These are phyloP conservation scores for Dendrobium chrysotoxum DNA, from an alignment of 106 monocot genomes.

Conservation along the genomic window DNA sequence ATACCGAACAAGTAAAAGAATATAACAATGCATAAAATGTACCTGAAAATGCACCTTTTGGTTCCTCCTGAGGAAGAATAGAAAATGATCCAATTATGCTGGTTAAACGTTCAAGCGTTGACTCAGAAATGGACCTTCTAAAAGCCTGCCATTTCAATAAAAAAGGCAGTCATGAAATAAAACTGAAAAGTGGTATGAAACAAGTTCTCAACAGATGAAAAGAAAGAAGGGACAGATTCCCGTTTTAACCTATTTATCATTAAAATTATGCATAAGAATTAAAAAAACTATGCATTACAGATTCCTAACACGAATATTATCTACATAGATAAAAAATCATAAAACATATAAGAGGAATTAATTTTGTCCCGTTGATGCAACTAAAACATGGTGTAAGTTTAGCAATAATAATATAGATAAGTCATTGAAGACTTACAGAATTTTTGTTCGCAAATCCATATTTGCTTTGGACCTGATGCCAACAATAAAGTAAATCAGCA, in stretches of 20 bases:
- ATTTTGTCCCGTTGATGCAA: background rate
- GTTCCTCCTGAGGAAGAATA: slow-evolving; percentile 48
- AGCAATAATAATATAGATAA: background rate
- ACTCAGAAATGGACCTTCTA: slow-evolving; percentile 67
- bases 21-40: background rate
- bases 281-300: background rate
- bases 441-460: slow-evolving; percentile 43
- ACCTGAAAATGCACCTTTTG: slow-evolving; percentile 33
- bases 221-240: background rate
- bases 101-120: slow-evolving; percentile 59
- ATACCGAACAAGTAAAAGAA: background rate
- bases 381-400: background rate
- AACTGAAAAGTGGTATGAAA: background rate
- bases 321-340: background rate
- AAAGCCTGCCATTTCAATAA: slow-evolving; percentile 27
- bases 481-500: background rate
- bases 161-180: slow-evolving; percentile 10
- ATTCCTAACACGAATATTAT: background rate
- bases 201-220: background rate
- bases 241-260: background rate
- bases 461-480: slow-evolving; percentile 61
- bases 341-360: background rate
- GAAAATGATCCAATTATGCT: slow-evolving; percentile 61
- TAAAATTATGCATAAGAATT: background rate
- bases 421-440: slow-evolving; percentile 28